These are phyloP conservation scores for Phoma herbarum DNA, from an alignment of 2,329 filamentous ascomycete genomes.

Conservation along the genomic window DNA sequence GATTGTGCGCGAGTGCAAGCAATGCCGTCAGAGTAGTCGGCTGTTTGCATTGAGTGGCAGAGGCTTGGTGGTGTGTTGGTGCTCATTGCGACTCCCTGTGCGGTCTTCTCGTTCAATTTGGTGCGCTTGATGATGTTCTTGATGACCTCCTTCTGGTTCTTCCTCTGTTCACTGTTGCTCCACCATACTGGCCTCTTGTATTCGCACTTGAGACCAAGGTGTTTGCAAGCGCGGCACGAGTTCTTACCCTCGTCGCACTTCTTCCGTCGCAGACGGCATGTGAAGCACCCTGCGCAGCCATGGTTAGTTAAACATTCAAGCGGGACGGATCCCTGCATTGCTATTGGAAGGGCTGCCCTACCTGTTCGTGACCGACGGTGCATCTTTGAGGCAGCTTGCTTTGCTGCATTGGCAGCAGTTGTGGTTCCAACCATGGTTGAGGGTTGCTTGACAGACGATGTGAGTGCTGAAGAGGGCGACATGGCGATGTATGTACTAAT, in stretches of 20 bases:
- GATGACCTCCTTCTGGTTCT: slow-evolving; percentile 90
- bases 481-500: slow-evolving; percentile 56
- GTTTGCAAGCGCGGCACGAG: slow-evolving; percentile 70
- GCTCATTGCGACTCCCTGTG: slow-evolving; percentile 59
- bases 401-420: slow-evolving; percentile 60
- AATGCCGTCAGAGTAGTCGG: slow-evolving; percentile 78
- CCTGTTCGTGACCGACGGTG: slow-evolving; percentile 94
- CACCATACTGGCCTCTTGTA: slow-evolving; percentile 98
- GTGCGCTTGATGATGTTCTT: slow-evolving; percentile 98
- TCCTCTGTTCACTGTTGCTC: slow-evolving; percentile 88
- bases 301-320: slow-evolving; percentile 49
- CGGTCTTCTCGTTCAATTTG: slow-evolving; percentile 88
- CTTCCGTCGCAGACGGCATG: slow-evolving; percentile 72
- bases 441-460: slow-evolving; percentile 53
- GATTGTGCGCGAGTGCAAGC: slow-evolving; percentile 76
- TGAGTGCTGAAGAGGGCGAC: slow-evolving; percentile 57
- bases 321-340: slow-evolving; percentile 49
- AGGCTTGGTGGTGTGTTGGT: slow-evolving; percentile 77
- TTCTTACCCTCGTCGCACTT: slow-evolving; percentile 75
- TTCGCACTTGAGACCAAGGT: slow-evolving; percentile 86
- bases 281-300: slow-evolving; percentile 67
- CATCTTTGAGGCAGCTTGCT: slow-evolving; percentile 77
- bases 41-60: slow-evolving; percentile 82
- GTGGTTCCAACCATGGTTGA: slow-evolving; percentile 61
- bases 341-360: slow-evolving; percentile 60